Evolutionary conservation across 1,284 basidiomycete species (phyloP).

Genomic region (Sanghuangporus weigelae): DNA sequence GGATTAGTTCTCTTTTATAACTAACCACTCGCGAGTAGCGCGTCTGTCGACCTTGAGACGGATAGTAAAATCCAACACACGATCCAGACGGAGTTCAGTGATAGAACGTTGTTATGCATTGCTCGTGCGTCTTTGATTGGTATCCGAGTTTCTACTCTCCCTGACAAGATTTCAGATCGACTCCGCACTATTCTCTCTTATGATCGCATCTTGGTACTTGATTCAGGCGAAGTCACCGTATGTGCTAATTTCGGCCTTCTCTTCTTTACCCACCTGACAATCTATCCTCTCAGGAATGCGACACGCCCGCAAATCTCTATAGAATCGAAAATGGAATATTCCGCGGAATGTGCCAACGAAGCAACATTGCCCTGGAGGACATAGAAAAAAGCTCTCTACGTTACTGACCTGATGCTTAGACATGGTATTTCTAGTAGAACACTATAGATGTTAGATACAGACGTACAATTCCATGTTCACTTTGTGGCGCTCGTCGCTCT

Average conservation of each 20-base stretch:
- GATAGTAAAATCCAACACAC: conserved; percentile 70
- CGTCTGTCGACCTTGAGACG: conserved; percentile 65
- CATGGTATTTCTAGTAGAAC: background rate
- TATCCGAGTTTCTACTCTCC: background rate
- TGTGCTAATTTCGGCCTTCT: conserved; percentile 21
- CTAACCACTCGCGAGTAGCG: conserved; percentile 27
- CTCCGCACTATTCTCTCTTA: conserved; percentile 78
- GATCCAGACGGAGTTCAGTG: conserved; percentile 59
- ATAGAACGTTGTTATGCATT: conserved; percentile 61
- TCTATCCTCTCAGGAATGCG: conserved; percentile 50
- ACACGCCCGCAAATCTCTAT: conserved; percentile 60
- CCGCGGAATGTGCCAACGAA: conserved; percentile 60
- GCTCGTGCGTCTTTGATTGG: conserved; percentile 37
- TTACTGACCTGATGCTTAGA: background rate
- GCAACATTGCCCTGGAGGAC: conserved; percentile 49
- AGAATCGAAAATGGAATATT: conserved; percentile 51
- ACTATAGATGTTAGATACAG: background rate
- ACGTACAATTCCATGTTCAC: background rate
- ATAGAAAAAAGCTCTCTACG: conserved; percentile 30
- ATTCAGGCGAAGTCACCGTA: conserved; percentile 63
- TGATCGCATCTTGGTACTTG: conserved; percentile 70
- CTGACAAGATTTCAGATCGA: conserved; percentile 40
- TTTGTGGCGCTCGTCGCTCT: background rate
- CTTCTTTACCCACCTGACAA: background rate
- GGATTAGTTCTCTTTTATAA: background rate